phyloP scores from a whole-genome alignment of 176 grass and related monocot species.

The Hyparrhenia diplandra region DNA sequence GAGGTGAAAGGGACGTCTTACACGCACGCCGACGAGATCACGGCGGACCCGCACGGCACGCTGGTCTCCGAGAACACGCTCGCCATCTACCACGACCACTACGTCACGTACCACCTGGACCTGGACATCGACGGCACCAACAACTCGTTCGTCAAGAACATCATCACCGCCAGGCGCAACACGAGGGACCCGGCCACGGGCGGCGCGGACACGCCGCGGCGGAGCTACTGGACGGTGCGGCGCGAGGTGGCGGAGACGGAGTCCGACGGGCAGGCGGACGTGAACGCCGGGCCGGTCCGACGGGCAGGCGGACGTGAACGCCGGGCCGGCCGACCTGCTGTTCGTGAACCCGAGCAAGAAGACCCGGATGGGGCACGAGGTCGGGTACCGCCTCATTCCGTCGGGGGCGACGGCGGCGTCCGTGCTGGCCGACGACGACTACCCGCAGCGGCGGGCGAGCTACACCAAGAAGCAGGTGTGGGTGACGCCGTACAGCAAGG shows the following conservation, averaged over 20 bases:
- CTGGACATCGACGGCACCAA: slow-evolving; percentile 72
- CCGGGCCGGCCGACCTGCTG: slow-evolving; percentile 39
- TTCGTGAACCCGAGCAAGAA: slow-evolving; percentile 65
- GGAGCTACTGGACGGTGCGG: too few relatives aligned
- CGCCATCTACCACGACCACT: slow-evolving; percentile 89
- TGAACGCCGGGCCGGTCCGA: too few relatives aligned
- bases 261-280: too few relatives aligned
- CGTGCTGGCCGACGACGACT: slow-evolving; percentile 64
- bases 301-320: too few relatives aligned
- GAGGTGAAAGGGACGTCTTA: slow-evolving; percentile 59
- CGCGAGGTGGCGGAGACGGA: slow-evolving; percentile 9
- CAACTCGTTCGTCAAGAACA: slow-evolving; percentile 75
- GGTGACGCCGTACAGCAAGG: slow-evolving; percentile 65
- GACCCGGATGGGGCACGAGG: slow-evolving; percentile 56
- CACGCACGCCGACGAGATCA: slow-evolving; percentile 55
- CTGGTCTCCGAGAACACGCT: slow-evolving; percentile 66
- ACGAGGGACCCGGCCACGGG: too few relatives aligned
- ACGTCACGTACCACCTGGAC: slow-evolving; percentile 72
- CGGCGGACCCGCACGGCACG: slow-evolving; percentile 52
- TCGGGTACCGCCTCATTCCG: slow-evolving; percentile 44
- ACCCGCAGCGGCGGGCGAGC: slow-evolving; percentile 56
- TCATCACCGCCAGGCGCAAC: slow-evolving; percentile 12
- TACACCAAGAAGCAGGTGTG: slow-evolving; percentile 76
- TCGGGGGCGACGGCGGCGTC: slow-evolving; percentile 46
- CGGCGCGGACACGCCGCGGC: too few relatives aligned